A percentile compares a stretch with the other conserved stretches of the same genome.
Evolutionary conservation across 495 filamentous ascomycete species (phyloP).

Genomic region (Penicillium ochrochloron): DNA sequence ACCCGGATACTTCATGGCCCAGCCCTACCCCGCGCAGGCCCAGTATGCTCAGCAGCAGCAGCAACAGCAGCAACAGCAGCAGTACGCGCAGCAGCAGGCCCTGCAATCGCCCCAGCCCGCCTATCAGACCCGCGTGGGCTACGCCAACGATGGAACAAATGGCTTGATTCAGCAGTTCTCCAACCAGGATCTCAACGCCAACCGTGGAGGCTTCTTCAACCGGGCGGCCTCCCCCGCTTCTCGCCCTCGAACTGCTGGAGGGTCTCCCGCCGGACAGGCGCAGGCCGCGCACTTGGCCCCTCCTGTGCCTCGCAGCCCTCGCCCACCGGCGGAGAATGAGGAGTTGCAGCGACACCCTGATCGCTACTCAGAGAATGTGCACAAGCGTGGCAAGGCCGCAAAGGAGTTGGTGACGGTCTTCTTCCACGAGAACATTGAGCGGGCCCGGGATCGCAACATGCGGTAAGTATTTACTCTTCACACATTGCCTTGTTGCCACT

Average conservation of each 20-base stretch:
- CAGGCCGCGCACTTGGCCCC: slow-evolving; percentile 69
- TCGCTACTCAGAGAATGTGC: slow-evolving; percentile 77
- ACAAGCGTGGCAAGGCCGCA: slow-evolving; percentile 69
- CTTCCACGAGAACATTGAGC: slow-evolving; percentile 94
- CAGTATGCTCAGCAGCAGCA: slow-evolving; percentile 50
- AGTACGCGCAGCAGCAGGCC: slow-evolving; percentile 62
- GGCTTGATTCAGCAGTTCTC: slow-evolving; percentile 95
- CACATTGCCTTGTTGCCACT: neutral
- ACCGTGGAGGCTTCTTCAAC: slow-evolving; percentile 68
- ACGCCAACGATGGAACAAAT: slow-evolving; percentile 67
- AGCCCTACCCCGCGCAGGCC: slow-evolving; percentile 60
- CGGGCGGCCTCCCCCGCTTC: slow-evolving; percentile 73
- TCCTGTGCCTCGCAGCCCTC: slow-evolving; percentile 61
- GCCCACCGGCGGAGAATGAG: slow-evolving; percentile 47
- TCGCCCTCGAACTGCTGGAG: slow-evolving; percentile 77
- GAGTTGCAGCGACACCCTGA: slow-evolving; percentile 73
- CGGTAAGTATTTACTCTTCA: slow-evolving; percentile 58
- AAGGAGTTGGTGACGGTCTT: slow-evolving; percentile 77
- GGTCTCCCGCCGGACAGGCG: slow-evolving; percentile 55
- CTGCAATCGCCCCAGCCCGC: slow-evolving; percentile 56
- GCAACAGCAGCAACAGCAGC: slow-evolving; percentile 56
- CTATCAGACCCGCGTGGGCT: slow-evolving; percentile 53
- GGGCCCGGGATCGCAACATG: slow-evolving; percentile 87
- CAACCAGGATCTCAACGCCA: slow-evolving; percentile 87
- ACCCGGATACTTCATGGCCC: slow-evolving; percentile 69